phyloP scores from a whole-genome alignment of 2,329 filamentous ascomycete species.

The Atkinsonella texensis region DNA sequence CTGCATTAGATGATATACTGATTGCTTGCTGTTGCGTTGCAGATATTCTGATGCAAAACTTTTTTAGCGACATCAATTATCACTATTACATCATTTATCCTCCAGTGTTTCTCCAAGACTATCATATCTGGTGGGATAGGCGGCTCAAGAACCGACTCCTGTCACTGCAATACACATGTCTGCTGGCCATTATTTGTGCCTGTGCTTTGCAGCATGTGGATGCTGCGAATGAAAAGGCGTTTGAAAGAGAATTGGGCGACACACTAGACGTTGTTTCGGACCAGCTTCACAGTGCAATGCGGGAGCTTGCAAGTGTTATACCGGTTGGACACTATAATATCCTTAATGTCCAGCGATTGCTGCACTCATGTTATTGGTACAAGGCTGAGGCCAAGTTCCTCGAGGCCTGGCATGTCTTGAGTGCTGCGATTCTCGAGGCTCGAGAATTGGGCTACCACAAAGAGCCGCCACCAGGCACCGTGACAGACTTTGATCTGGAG shows the following conservation, averaged over 20 bases:
- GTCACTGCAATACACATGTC: conserved; percentile 17
- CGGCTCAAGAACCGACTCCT: conserved; percentile 10
- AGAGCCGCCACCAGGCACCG: conserved; percentile 9
- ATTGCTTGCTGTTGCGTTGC: background rate
- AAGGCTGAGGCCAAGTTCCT: conserved; percentile 20
- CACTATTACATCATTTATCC: conserved; percentile 23
- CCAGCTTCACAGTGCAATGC: conserved; percentile 13
- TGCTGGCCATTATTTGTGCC: conserved; percentile 18
- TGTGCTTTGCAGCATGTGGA: conserved; percentile 18
- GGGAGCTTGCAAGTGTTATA: conserved; percentile 16
- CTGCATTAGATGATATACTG: background rate
- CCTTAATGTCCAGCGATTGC: conserved; percentile 17
- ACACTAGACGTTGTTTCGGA: conserved; percentile 13
- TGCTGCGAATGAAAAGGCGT: conserved; percentile 9
- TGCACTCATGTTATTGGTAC: conserved; percentile 22
- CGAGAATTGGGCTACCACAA: conserved; percentile 18
- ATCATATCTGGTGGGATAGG: conserved; percentile 20
- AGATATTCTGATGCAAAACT: conserved; percentile 18
- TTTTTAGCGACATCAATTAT: conserved; percentile 19
- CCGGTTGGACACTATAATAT: conserved; percentile 17
- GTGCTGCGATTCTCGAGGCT: conserved; percentile 19
- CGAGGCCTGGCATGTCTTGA: conserved; percentile 20
- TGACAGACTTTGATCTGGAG: conserved; percentile 19
- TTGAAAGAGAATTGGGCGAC: conserved; percentile 12
- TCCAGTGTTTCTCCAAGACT: conserved; percentile 17